Conservation (phyloP, 176 grass and related monocot genomes). For the Juncus inflexus region DNA sequence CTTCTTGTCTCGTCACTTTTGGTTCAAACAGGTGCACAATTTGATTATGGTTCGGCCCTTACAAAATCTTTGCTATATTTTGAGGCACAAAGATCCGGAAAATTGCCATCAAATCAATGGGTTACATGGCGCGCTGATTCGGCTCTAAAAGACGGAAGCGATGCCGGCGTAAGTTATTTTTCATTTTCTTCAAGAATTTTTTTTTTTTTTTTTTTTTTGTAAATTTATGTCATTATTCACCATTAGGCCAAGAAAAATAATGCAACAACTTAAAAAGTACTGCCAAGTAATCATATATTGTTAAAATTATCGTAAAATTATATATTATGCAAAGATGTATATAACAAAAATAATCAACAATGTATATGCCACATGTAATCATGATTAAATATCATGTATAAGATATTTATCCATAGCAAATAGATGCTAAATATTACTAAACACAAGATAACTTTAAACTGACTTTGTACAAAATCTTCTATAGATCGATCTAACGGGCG, state of each 20-base stretch:
- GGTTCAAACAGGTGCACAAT: slow-evolving; percentile 9
- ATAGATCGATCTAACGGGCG: slow-evolving; percentile 61
- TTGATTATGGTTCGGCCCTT: slow-evolving; percentile 46
- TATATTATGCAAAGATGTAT: neutral
- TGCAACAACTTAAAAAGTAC: neutral
- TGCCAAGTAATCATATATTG: neutral
- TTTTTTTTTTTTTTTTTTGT: neutral
- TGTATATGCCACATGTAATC: slow-evolving; percentile 3
- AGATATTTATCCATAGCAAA: neutral
- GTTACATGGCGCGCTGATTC: slow-evolving; percentile 63
- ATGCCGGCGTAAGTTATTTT: slow-evolving; percentile 39
- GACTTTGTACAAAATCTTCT: neutral
- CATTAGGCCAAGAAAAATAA: neutral
- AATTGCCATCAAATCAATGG: slow-evolving; percentile 48
- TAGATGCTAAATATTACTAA: neutral
- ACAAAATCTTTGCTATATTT: slow-evolving; percentile 70
- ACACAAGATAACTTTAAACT: neutral
- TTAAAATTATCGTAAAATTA: neutral
- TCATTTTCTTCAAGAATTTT: neutral
- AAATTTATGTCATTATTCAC: neutral
- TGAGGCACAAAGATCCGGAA: slow-evolving; percentile 67
- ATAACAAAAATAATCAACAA: neutral
- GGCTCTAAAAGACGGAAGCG: slow-evolving; percentile 44
- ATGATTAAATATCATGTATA: neutral
- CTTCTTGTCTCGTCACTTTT: neutral